These are phyloP conservation scores for Leonotis leonurus DNA, from an alignment of 257 asterid genomes.

Conservation along the genomic window DNA sequence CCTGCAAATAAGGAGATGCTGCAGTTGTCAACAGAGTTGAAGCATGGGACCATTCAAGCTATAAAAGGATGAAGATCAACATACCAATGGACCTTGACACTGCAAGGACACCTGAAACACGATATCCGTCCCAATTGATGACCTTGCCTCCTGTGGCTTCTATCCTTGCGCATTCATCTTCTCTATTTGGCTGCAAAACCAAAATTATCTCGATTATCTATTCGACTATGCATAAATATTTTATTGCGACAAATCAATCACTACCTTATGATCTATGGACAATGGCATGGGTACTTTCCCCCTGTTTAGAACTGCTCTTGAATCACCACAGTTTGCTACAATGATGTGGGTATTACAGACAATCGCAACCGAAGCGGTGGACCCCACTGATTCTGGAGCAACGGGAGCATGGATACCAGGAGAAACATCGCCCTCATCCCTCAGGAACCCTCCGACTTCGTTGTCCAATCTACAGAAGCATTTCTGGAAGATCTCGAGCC, in stretches of 20 bases:
- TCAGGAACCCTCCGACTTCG: conserved; percentile 68
- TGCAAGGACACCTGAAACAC: conserved; percentile 43
- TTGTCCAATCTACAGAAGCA: conserved; percentile 71
- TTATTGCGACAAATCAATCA: neutral
- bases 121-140: conserved; percentile 44
- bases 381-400: conserved; percentile 92
- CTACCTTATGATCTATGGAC: conserved; percentile 75
- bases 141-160: conserved; percentile 46
- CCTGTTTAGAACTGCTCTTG: conserved; percentile 73
- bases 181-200: conserved; percentile 38
- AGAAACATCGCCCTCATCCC: too few relatives aligned
- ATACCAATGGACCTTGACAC: conserved; percentile 47
- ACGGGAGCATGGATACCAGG: conserved; percentile 23
- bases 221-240: too few relatives aligned
- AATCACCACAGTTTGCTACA: conserved; percentile 93
- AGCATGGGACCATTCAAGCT: too few relatives aligned
- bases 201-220: too few relatives aligned
- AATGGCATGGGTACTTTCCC: conserved; percentile 61
- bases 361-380: conserved; percentile 81
- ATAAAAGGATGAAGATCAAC: too few relatives aligned
- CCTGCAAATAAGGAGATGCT: too few relatives aligned
- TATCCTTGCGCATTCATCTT: conserved; percentile 42
- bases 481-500: conserved; percentile 50
- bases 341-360: conserved; percentile 61
- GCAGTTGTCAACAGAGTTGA: too few relatives aligned